These are phyloP conservation scores for Marasmius sp. DNA, from an alignment of 1,284 basidiomycete genomes.

Conservation along the genomic window DNA sequence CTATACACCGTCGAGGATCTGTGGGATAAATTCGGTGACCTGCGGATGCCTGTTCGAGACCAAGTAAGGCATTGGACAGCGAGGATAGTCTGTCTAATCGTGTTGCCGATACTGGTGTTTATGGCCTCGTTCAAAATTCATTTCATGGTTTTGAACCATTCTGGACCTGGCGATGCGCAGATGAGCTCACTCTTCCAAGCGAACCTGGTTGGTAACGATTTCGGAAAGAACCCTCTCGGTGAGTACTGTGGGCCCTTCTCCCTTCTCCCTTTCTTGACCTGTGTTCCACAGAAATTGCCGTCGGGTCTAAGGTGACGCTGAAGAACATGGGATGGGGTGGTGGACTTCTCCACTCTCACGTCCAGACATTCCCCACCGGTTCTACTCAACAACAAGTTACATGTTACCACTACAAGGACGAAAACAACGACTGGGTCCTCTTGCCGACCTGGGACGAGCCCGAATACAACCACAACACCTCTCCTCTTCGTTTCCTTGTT, in stretches of 20 bases:
- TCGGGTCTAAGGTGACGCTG: conserved; percentile 88
- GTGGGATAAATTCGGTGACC: conserved; percentile 98
- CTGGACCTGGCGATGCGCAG: conserved; percentile 95
- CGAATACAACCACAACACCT: conserved; percentile 57
- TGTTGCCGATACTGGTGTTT: conserved; percentile 90
- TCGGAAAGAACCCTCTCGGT: conserved; percentile 76
- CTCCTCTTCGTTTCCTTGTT: conserved; percentile 68
- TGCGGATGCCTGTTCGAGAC: conserved; percentile 87
- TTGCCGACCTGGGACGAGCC: conserved; percentile 80
- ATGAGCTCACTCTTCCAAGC: conserved; percentile 99
- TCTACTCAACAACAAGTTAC: conserved; percentile 96
- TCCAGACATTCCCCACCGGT: conserved; percentile 93
- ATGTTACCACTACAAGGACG: conserved; percentile 99
- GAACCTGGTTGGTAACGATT: conserved; percentile 94
- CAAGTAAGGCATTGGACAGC: conserved; percentile 94
- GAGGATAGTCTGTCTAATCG: conserved; percentile 82
- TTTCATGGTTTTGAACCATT: conserved; percentile 91
- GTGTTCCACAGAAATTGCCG: conserved; percentile 71
- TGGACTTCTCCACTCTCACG: conserved; percentile 93
- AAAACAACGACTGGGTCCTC: conserved; percentile 92
- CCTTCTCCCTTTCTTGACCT: not conserved
- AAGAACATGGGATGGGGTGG: conserved; percentile 99
- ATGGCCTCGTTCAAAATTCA: conserved; percentile 95
- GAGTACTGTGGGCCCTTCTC: conserved; percentile 42
- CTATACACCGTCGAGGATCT: conserved; percentile 97